Conservation (phyloP, 2,329 filamentous ascomycete genomes). For the Aspergillus sojae region DNA sequence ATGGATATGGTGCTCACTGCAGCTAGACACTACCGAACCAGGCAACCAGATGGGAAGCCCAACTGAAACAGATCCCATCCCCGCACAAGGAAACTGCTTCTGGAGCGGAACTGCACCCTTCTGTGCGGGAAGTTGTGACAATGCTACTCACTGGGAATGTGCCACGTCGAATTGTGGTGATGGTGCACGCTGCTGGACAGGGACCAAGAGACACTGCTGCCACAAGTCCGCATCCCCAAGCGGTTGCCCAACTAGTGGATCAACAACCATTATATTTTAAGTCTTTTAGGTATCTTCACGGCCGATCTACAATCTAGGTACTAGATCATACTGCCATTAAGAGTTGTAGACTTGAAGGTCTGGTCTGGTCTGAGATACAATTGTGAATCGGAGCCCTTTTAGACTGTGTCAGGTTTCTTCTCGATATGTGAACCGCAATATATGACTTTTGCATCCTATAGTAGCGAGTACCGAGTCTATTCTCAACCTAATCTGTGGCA, state of each 20-base stretch:
- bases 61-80: background rate
- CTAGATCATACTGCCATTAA: background rate
- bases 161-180: background rate
- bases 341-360: background rate
- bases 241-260: background rate
- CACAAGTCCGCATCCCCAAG: background rate
- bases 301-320: background rate
- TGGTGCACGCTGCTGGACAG: background rate
- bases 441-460: no score
- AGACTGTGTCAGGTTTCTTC: no score
- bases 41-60: background rate
- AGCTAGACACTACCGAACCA: background rate
- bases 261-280: background rate
- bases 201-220: background rate
- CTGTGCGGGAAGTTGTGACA: background rate
- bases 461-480: no score
- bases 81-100: background rate
- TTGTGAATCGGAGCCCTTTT: no score
- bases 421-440: no score
- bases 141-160: background rate
- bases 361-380: background rate
- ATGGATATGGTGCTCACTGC: background rate
- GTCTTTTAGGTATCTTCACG: background rate
- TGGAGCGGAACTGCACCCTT: background rate
- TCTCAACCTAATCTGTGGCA: no score